Evolutionary conservation across 2,329 filamentous ascomycete species (phyloP), one percentile per base, ranked within the genome.

Genomic region (Sclerotinia subarctica): DNA sequence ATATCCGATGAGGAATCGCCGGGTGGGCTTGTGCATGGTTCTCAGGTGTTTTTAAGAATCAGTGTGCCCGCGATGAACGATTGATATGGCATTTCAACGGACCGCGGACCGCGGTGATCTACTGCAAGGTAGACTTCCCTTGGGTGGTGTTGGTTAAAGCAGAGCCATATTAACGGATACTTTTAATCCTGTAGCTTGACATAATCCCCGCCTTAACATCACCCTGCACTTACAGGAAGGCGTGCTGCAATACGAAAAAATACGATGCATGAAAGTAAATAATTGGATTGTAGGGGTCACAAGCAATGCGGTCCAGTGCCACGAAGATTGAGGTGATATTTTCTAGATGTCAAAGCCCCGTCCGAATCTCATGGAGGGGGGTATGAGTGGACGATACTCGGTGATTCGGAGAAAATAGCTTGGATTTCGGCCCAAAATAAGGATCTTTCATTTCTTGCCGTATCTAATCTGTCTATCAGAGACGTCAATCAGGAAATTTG

Each of bases 201-300:
- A 54, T 62, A 62, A 52, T 53, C 56, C 46, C 64, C 64, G 64
- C 56, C 47, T 58, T 51, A 11, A 38, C 46, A 60, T 35, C 53
- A 59, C 46, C 64, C 54, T 62, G 64, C 46, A 67, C 64, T 67
- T 35, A 62, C 64, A 67, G 56, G 64, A 67, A 67, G 46, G 64
- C 64, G 64, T 67, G 38, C 56, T 62, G 64, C 64, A 62, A 62
- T 44, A 67, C 56, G 56, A 67, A 52, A 67, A 42, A 67, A 51
- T 35, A 51, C 26, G 24, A 26, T 51, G 59, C 46, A 51, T 63
- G 47, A 51, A 58, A 44, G 26, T 42, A 58, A 52, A 62, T 24
- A 62, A 62, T 53, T 62, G 64, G 38, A 46, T 13, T 54, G 56
- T 63, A 51, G 56, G 64, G 32, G 52, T 67, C n/a, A 62, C 49